These are phyloP conservation scores for Scutellaria galericulata DNA, from an alignment of 257 asterid species.

Conservation along the genomic window DNA sequence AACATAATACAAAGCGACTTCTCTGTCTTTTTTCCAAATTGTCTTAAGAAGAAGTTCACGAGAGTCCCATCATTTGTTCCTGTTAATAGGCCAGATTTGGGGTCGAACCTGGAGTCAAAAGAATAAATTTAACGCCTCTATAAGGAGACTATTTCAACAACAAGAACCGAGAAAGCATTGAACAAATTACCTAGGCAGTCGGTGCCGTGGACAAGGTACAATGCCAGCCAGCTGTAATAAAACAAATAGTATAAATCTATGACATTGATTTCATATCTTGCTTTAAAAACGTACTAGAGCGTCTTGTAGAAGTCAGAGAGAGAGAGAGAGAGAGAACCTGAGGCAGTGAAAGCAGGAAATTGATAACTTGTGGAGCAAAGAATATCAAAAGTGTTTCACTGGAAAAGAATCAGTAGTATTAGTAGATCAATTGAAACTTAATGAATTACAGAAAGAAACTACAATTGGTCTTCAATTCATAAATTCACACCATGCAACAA, in stretches of 20 bases:
- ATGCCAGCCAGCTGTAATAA: constrained; percentile 77
- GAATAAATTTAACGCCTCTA: neutral
- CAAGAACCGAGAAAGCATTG: neutral
- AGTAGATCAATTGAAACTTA: constrained; percentile 21
- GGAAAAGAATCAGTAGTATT: constrained; percentile 31
- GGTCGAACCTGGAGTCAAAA: constrained; percentile 67
- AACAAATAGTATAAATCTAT: neutral
- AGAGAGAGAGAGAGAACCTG: constrained; percentile 63
- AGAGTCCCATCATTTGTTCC: constrained; percentile 95
- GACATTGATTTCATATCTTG: no score
- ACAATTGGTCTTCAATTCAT: neutral
- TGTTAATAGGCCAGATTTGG: constrained; percentile 74
- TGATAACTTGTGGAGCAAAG: constrained; percentile 90
- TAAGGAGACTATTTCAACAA: neutral
- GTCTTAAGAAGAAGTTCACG: constrained; percentile 77
- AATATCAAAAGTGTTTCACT: constrained; percentile 91
- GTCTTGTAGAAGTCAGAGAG: constrained; percentile 33
- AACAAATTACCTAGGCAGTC: constrained; percentile 74
- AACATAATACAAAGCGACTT: constrained; percentile 73
- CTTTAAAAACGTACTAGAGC: neutral
- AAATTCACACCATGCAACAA: neutral
- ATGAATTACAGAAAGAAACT: neutral
- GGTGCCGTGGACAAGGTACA: constrained; percentile 86
- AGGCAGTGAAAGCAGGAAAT: constrained; percentile 89
- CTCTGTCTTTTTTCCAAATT: constrained; percentile 76